phyloP scores from a whole-genome alignment of 805 yeast species.

The Hanseniaspora guilliermondii region DNA sequence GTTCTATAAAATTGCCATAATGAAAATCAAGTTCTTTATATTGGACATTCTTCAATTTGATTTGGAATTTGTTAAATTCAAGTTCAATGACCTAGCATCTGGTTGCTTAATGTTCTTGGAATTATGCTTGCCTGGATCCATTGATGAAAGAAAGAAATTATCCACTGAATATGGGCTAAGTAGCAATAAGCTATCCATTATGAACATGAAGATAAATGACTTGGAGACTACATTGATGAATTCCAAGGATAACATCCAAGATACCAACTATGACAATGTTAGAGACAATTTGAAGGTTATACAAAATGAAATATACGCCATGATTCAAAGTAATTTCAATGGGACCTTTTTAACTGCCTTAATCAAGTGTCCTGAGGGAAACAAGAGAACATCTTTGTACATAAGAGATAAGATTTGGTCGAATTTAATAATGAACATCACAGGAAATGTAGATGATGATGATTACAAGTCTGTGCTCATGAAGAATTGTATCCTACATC shows the following conservation, averaged over 20 bases:
- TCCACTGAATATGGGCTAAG: neutral
- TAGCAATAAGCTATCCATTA: neutral
- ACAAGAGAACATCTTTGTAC: constrained; percentile 10
- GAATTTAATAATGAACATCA: constrained; percentile 10
- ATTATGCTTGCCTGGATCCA: constrained; percentile 12
- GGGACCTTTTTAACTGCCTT: constrained; percentile 12
- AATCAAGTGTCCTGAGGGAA: constrained; percentile 12
- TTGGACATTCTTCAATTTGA: constrained; percentile 12
- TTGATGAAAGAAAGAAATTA: constrained; percentile 3
- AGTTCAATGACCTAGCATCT: constrained; percentile 10
- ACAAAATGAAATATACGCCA: constrained; percentile 8
- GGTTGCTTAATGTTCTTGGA: constrained; percentile 13
- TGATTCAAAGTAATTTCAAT: constrained; percentile 10
- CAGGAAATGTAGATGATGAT: constrained; percentile 1
- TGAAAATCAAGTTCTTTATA: constrained; percentile 12
- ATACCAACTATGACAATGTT: constrained; percentile 10
- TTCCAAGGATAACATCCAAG: neutral
- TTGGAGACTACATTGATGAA: neutral
- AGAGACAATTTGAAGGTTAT: constrained; percentile 7
- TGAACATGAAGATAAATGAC: neutral
- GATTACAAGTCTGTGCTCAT: constrained; percentile 11
- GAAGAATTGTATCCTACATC: constrained; percentile 12
- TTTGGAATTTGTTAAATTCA: constrained; percentile 10
- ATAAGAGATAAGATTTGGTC: constrained; percentile 13
- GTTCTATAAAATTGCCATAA: constrained; percentile 9